Evolutionary conservation across 768 basidiomycete genomes (phyloP).

Genomic region (Leccinellum luteum): DNA sequence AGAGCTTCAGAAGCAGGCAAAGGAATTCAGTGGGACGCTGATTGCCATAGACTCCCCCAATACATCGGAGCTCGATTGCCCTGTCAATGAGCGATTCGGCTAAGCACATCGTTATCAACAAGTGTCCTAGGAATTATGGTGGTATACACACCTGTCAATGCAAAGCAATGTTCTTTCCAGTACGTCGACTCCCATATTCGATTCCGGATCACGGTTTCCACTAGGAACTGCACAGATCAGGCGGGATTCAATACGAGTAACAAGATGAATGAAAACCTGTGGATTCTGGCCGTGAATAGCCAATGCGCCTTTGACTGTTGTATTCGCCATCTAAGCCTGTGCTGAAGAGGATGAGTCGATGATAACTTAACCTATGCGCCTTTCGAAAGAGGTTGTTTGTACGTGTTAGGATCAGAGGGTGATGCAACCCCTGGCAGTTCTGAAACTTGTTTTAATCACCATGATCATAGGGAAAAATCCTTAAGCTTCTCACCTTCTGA

Average conservation of each 20-base stretch:
- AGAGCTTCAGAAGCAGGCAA: constrained; percentile 86
- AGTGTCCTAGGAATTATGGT: neutral
- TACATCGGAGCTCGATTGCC: constrained; percentile 73
- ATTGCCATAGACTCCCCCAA: constrained; percentile 96
- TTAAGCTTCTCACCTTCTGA: neutral
- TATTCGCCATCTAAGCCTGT: constrained; percentile 72
- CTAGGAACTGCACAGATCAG: constrained; percentile 63
- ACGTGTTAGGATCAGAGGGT: constrained; percentile 22
- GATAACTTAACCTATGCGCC: neutral
- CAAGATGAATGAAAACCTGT: constrained; percentile 56
- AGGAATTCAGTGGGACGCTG: constrained; percentile 94
- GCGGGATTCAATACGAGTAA: neutral
- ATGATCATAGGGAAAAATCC: neutral
- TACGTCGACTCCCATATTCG: constrained; percentile 92
- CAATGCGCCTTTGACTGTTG: constrained; percentile 80
- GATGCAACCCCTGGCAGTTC: too few relatives aligned
- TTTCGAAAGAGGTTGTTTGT: constrained; percentile 14
- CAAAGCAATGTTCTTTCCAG: constrained; percentile 99
- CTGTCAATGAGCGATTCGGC: constrained; percentile 94
- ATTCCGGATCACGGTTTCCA: constrained; percentile 94
- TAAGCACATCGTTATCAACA: constrained; percentile 28
- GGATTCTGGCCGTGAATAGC: constrained; percentile 98
- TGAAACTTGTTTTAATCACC: neutral
- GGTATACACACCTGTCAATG: constrained; percentile 70
- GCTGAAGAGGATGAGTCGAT: neutral